A percentile compares a stretch with the other conserved stretches of the same genome.
Evolutionary conservation across 176 grass and related monocot genomes (phyloP).

Genomic region (Cenchrus purpureus): DNA sequence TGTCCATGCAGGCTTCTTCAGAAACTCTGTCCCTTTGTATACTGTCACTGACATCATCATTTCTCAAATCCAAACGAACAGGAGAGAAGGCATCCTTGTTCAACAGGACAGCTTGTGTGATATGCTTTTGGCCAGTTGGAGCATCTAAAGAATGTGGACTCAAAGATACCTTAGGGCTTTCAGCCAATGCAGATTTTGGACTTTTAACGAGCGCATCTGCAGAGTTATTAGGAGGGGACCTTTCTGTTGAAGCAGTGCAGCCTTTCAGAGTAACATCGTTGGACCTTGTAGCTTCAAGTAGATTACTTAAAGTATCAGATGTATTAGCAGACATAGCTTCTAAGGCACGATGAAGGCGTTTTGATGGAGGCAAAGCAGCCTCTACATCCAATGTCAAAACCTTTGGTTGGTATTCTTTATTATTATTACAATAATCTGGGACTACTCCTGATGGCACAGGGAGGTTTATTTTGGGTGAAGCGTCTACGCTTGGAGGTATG

Average conservation of each 20-base stretch:
- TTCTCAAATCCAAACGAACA: slow-evolving; percentile 45
- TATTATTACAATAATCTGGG: slow-evolving; percentile 45
- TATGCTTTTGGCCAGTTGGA: slow-evolving; percentile 21
- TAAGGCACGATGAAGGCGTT: slow-evolving; percentile 95
- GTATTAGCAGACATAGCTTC: slow-evolving; percentile 98
- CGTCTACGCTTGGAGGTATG: slow-evolving; percentile 13
- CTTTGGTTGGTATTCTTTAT: slow-evolving; percentile 51
- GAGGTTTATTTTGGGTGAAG: slow-evolving; percentile 42
- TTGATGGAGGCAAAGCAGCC: slow-evolving; percentile 97
- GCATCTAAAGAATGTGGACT: slow-evolving; percentile 42
- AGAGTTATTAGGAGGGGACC: slow-evolving; percentile 28
- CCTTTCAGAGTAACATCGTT: slow-evolving; percentile 43
- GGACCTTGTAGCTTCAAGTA: slow-evolving; percentile 43
- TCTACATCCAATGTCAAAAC: slow-evolving; percentile 63
- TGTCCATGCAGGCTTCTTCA: slow-evolving; percentile 31
- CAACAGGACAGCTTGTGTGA: slow-evolving; percentile 3
- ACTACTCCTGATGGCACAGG: slow-evolving; percentile 28
- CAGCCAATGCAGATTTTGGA: slow-evolving; percentile 30
- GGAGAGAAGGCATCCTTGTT: slow-evolving; percentile 30
- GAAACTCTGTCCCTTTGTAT: slow-evolving; percentile 10
- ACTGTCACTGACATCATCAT: slow-evolving; percentile 23
- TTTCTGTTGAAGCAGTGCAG: slow-evolving; percentile 29
- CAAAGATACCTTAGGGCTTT: slow-evolving; percentile 26
- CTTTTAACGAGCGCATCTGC: slow-evolving; percentile 35
- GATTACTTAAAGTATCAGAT: slow-evolving; percentile 54